phyloP scores from a whole-genome alignment of 192 early-diverging fungal species.

The Gonapodya prolifera region DNA sequence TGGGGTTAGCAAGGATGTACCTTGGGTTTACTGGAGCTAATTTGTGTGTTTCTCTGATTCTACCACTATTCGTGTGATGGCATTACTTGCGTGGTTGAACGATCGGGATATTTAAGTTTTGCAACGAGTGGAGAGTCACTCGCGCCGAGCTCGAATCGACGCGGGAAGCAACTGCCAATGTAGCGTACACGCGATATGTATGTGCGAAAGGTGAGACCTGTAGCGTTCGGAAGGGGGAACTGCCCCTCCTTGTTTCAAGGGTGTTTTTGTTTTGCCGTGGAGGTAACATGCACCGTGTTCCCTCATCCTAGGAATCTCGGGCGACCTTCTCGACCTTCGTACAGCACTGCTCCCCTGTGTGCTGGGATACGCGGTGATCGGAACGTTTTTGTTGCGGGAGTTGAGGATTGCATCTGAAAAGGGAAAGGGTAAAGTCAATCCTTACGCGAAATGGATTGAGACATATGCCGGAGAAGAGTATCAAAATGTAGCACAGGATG shows the following conservation, averaged over 20 bases:
- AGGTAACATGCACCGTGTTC: not conserved
- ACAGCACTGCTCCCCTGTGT: conserved; percentile 75
- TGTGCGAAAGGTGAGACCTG: conserved; percentile 62
- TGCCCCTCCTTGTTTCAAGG: no score
- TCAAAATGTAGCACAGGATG: conserved; percentile 46
- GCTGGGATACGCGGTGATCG: conserved; percentile 74
- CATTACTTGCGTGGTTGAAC: no score
- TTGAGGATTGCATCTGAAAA: no score
- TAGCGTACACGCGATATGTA: conserved; percentile 76
- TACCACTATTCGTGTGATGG: no score
- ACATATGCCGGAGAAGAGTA: conserved; percentile 56
- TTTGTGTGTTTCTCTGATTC: no score
- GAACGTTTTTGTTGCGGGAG: conserved; percentile 35
- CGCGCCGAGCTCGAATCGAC: conserved; percentile 50
- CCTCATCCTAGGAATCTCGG: conserved; percentile 23
- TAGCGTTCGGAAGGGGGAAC: no score
- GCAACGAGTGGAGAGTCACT: conserved; percentile 60
- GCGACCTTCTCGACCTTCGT: conserved; percentile 61
- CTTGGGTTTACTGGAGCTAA: no score
- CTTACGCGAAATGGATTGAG: conserved; percentile 69
- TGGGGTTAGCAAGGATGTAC: no score
- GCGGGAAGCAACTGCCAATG: conserved; percentile 57
- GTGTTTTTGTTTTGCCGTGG: not conserved
- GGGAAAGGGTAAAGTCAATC: no score
- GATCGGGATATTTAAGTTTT: no score